Conservation (phyloP, 352 stramenopile species). For the Phytophthora crassamura region DNA sequence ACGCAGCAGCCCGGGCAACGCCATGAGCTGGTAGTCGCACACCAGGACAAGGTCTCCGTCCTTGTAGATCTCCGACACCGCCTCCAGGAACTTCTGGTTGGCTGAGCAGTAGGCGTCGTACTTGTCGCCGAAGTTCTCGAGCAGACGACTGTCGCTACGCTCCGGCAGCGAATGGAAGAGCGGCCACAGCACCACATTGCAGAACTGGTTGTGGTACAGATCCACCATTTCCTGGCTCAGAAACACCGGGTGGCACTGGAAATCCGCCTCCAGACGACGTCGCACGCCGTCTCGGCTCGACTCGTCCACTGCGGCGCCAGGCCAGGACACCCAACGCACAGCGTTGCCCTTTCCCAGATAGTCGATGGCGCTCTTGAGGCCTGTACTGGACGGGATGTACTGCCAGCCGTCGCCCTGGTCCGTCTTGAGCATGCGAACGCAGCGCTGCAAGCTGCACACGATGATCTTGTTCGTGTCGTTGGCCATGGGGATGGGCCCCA, state of each 20-base stretch:
- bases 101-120: slow-evolving; percentile 90
- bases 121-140: slow-evolving; percentile 87
- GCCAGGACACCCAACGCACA: slow-evolving; percentile 93
- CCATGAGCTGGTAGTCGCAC: slow-evolving; percentile 92
- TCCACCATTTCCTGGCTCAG: slow-evolving; percentile 78
- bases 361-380: slow-evolving; percentile 81
- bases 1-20: slow-evolving; percentile 76
- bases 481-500: slow-evolving; percentile 77
- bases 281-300: slow-evolving; percentile 80
- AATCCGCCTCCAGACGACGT: slow-evolving; percentile 80
- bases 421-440: slow-evolving; percentile 81
- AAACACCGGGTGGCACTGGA: slow-evolving; percentile 88
- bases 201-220: slow-evolving; percentile 91
- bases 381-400: slow-evolving; percentile 68
- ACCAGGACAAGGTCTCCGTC: slow-evolving; percentile 89
- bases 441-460: slow-evolving; percentile 70
- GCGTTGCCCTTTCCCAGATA: slow-evolving; percentile 77
- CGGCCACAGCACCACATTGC: slow-evolving; percentile 91
- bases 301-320: slow-evolving; percentile 80
- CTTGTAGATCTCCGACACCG: slow-evolving; percentile 82
- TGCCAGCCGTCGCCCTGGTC: slow-evolving; percentile 76
- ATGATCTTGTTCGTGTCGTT: slow-evolving; percentile 86
- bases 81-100: slow-evolving; percentile 89
- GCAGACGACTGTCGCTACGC: slow-evolving; percentile 68
- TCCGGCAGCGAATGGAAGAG: slow-evolving; percentile 91